Evolutionary conservation across 2,329 filamentous ascomycete species (phyloP).

Genomic region (Aspergillus viridinutans): DNA sequence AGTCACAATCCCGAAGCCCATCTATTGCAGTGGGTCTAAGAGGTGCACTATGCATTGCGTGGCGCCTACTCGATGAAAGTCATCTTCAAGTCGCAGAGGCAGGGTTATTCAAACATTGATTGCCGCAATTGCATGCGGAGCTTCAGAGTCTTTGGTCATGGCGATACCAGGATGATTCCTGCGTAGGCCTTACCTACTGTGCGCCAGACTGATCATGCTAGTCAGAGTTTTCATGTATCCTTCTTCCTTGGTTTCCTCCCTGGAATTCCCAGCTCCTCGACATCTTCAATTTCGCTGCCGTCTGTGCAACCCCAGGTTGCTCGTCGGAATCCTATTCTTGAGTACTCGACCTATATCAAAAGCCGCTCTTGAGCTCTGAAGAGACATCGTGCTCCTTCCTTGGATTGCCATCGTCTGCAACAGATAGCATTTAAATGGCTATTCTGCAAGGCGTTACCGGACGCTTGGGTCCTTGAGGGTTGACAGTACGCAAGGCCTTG

Average conservation of each 20-base stretch:
- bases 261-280: not conserved
- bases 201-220: not conserved
- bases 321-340: not conserved
- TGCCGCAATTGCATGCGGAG: not conserved
- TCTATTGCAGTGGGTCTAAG: not conserved
- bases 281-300: not conserved
- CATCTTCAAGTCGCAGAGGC: not conserved
- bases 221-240: not conserved
- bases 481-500: not conserved
- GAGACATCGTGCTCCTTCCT: not conserved
- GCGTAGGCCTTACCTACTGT: slow-evolving; percentile 2
- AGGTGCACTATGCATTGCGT: not conserved
- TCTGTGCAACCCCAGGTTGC: not conserved
- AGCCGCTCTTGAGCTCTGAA: not conserved
- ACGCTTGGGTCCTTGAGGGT: not conserved
- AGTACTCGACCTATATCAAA: not conserved
- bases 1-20: not conserved
- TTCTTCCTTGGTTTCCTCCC: not conserved
- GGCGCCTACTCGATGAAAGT: not conserved
- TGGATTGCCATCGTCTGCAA: not conserved
- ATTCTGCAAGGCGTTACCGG: not conserved
- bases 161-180: not conserved
- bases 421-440: not conserved
- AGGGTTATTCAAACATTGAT: not conserved
- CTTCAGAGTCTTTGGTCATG: not conserved